A percentile compares a stretch with the other conserved stretches of the same genome.
These are phyloP conservation scores for Tubosaeta sp. DNA, from an alignment of 768 basidiomycete species.

Conservation along the genomic window DNA sequence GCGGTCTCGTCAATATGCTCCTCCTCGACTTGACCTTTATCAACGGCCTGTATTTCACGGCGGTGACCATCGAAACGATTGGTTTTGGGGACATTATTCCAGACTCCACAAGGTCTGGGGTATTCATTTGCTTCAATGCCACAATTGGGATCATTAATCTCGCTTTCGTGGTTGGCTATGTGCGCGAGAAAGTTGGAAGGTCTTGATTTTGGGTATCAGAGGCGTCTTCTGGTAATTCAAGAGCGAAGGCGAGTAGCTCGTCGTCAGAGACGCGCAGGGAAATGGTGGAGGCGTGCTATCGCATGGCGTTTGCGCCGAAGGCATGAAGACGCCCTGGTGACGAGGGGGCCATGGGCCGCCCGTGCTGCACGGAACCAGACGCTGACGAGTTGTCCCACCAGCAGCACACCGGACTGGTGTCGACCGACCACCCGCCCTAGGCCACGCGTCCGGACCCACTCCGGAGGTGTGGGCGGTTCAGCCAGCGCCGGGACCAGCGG, in stretches of 20 bases:
- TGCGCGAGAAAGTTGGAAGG: constrained; percentile 70
- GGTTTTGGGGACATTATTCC: constrained; percentile 78
- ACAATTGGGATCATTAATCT: constrained; percentile 60
- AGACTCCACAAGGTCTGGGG: constrained; percentile 41
- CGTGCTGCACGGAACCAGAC: no score
- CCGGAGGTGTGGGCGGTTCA: no score
- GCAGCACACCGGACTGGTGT: no score
- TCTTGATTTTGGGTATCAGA: constrained; percentile 60
- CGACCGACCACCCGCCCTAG: no score
- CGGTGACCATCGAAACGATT: constrained; percentile 68
- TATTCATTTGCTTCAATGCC: constrained; percentile 58
- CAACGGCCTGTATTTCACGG: constrained; percentile 71
- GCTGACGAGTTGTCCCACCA: no score
- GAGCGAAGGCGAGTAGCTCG: constrained; percentile 40
- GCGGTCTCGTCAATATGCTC: constrained; percentile 55
- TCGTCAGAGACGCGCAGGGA: constrained; percentile 42
- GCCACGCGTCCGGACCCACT: no score
- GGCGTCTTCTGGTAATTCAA: constrained; percentile 46
- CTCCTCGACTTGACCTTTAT: constrained; percentile 56
- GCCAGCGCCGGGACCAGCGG: no score
- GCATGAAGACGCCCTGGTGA: no score
- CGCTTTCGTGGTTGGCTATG: constrained; percentile 58
- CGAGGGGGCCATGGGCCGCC: no score
- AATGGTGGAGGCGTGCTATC: constrained; percentile 59
- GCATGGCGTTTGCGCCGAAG: constrained; percentile 55